phyloP scores from a whole-genome alignment of 768 basidiomycete species.

The Russula virescens region DNA sequence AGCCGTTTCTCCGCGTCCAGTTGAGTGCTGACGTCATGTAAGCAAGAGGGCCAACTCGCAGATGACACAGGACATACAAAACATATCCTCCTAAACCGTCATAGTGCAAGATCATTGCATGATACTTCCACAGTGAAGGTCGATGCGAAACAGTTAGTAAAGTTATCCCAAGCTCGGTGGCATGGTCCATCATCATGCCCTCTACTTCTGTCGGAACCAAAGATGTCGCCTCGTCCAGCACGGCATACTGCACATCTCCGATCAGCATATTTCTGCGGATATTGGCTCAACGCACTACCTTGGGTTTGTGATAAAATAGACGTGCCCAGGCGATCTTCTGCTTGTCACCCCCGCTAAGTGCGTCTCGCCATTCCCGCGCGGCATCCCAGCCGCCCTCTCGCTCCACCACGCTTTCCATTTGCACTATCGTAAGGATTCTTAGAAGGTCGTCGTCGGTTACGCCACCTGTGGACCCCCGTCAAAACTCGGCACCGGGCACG shows the following conservation, averaged over 20 bases:
- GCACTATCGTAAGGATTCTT: slow-evolving; percentile 64
- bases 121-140: slow-evolving; percentile 90
- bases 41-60: background rate
- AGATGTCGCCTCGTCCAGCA: slow-evolving; percentile 94
- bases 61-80: slow-evolving; percentile 54
- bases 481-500: background rate
- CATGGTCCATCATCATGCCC: slow-evolving; percentile 91
- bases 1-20: slow-evolving; percentile 86
- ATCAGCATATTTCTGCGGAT: slow-evolving; percentile 5
- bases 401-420: slow-evolving; percentile 82
- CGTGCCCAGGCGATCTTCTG: slow-evolving; percentile 97
- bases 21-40: slow-evolving; percentile 53
- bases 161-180: slow-evolving; percentile 81
- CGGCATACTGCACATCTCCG: slow-evolving; percentile 66
- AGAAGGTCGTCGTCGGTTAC: slow-evolving; percentile 71
- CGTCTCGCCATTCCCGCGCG: slow-evolving; percentile 89
- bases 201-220: slow-evolving; percentile 92
- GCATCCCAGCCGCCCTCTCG: slow-evolving; percentile 96
- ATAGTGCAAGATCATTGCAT: slow-evolving; percentile 82
- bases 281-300: slow-evolving; percentile 42
- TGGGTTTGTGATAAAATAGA: slow-evolving; percentile 91
- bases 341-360: slow-evolving; percentile 91
- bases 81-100: slow-evolving; percentile 94
- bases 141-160: slow-evolving; percentile 93
- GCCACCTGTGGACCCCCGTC: slow-evolving; percentile 41